A percentile compares a stretch with the other conserved stretches of the same genome.
phyloP scores from a whole-genome alignment of 2,329 filamentous ascomycete genomes.

The Paramyrothecium sp. region DNA sequence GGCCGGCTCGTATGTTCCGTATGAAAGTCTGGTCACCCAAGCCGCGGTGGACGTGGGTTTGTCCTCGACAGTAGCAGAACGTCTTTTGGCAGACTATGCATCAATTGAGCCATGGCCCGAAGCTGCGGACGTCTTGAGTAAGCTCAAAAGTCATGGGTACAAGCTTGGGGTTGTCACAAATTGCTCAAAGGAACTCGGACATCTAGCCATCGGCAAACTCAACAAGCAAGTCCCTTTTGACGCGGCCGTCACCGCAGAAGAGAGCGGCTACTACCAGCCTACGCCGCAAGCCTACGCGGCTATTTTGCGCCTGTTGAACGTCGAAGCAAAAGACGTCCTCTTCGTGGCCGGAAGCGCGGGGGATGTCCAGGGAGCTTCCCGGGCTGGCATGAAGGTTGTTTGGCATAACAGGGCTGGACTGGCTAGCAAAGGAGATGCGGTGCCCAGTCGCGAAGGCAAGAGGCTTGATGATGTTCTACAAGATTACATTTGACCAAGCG shows the following conservation, averaged over 20 bases:
- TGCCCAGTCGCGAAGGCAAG: constrained; percentile 1
- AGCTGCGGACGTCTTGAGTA: constrained; percentile 11
- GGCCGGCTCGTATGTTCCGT: constrained; percentile 28
- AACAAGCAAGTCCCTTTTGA: constrained; percentile 24
- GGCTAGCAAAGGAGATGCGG: constrained; percentile 18
- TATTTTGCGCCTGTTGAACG: constrained; percentile 22
- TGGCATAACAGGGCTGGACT: constrained; percentile 34
- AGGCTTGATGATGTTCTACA: neutral
- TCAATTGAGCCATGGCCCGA: constrained; percentile 23
- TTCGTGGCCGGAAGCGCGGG: constrained; percentile 38
- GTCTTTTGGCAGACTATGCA: constrained; percentile 24
- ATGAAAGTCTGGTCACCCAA: constrained; percentile 26
- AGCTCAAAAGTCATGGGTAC: constrained; percentile 23
- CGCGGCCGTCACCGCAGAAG: constrained; percentile 33
- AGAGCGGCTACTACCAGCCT: constrained; percentile 38
- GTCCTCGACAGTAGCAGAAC: constrained; percentile 20
- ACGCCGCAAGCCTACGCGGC: constrained; percentile 27
- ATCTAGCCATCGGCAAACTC: constrained; percentile 13
- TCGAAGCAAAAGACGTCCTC: constrained; percentile 23
- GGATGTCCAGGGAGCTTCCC: constrained; percentile 34
- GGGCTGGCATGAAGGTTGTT: constrained; percentile 35
- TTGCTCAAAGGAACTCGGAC: constrained; percentile 30
- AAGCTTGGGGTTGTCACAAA: constrained; percentile 35
- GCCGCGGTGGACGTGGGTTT: constrained; percentile 27
- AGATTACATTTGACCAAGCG: neutral